Conservation (phyloP, 1,284 basidiomycete genomes). For the Exobasidium cylindrosporum region DNA sequence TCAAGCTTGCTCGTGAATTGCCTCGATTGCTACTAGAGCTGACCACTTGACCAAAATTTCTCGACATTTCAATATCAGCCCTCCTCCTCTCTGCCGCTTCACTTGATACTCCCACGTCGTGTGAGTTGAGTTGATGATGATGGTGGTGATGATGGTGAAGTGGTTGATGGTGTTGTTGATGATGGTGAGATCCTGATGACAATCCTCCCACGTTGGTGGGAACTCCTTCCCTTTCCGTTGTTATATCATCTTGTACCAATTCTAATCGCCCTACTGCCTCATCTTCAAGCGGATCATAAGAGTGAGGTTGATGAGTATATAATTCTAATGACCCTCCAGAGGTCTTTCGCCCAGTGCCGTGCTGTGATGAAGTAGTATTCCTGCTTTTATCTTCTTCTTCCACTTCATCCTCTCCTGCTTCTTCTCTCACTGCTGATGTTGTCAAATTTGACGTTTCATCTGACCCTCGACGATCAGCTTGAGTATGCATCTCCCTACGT, state of each 20-base stretch:
- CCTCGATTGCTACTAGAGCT: neutral
- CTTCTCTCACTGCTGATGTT: neutral
- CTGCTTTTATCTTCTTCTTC: neutral
- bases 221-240: neutral
- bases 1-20: neutral
- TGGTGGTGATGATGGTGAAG: neutral
- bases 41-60: neutral
- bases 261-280: conserved; percentile 6
- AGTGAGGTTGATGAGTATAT: neutral
- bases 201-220: neutral
- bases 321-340: neutral
- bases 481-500: neutral
- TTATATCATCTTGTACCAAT: neutral
- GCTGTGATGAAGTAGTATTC: neutral
- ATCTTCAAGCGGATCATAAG: conserved; percentile 13
- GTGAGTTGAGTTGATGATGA: neutral
- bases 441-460: neutral
- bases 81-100: neutral
- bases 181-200: neutral
- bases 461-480: neutral
- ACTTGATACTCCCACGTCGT: neutral
- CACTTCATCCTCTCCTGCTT: neutral
- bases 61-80: neutral
- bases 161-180: neutral
- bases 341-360: neutral